Base-by-base conservation (phyloP, 2,329 filamentous ascomycete species). In the Sphaerostilbella broomeana region DNA sequence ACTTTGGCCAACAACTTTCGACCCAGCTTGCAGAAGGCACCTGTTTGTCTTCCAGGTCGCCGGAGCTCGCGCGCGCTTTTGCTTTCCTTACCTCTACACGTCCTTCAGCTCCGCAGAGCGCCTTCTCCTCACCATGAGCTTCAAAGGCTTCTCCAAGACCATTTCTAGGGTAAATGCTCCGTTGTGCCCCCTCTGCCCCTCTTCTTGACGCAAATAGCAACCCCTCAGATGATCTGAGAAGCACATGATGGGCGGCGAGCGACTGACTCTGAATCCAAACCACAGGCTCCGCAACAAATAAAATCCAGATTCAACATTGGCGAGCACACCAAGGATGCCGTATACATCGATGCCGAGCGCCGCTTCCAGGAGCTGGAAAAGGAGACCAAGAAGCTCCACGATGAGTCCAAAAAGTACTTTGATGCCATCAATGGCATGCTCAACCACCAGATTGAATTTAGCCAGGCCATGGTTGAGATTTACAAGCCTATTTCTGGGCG, bases 381-480 rank as follows among this genome's bases (percentile, higher is more conserved):
- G 50, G 89, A 98, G 69, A 97, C 92, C 24, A 97, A 95, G 73
- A 90, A 85, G 64, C 80, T 95, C 20, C 90, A 97, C 66, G 87
- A 95, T 69, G 90, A 97, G 65, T 94, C 87, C 41, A 85, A 89
- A 63, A 95, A 94, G 68, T 98, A 98, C 65, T 95, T 94, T 55
- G 81, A 95, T 38, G 86, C 92, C 59, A 95, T 98, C 68, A 95
- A 97, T 68, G 86, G 84, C 72, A 98, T 98, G 92, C 77, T 98
- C 55, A 78, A 72, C 58, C 89, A 97, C 67, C 92, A 98, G 69
- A 97, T 98, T 65, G 90, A 94, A 61, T 98, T 98, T 69, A 95
- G 90, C 53, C 80, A 95, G 67, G 86, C 89, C 50, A 90, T 95
- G 70, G 83, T 84, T 48, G 92, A 98, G 64, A 84, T 98, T 55